phyloP scores from a whole-genome alignment of 2,329 filamentous ascomycete species.

The Epichloe glyceriae region DNA sequence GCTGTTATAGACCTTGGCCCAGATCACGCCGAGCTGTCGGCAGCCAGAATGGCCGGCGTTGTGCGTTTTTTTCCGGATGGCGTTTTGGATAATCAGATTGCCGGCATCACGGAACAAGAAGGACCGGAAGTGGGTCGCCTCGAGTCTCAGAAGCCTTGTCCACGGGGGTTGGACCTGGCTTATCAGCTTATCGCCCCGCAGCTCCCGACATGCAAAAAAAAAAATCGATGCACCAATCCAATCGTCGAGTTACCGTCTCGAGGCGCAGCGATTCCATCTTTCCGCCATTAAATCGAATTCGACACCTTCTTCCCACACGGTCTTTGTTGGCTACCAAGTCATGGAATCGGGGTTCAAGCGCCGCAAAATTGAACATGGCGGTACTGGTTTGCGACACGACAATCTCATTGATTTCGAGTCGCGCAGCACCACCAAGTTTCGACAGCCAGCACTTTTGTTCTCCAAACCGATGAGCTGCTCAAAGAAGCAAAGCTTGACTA shows the following conservation, averaged over 20 bases:
- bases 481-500: constrained; percentile 42
- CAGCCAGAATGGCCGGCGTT: too few relatives aligned
- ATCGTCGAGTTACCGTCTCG: neutral
- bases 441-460: constrained; percentile 40
- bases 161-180: constrained; percentile 2
- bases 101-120: too few relatives aligned
- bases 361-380: constrained; percentile 32
- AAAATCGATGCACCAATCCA: neutral
- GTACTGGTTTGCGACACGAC: constrained; percentile 20
- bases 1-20: too few relatives aligned
- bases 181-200: constrained; percentile 18
- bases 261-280: neutral
- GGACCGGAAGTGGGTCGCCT: too few relatives aligned
- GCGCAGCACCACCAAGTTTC: constrained; percentile 27
- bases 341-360: constrained; percentile 38
- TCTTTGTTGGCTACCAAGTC: neutral
- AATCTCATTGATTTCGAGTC: constrained; percentile 29
- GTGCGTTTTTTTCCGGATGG: too few relatives aligned
- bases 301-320: neutral
- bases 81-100: too few relatives aligned
- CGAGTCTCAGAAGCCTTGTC: too few relatives aligned
- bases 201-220: constrained; percentile 5
- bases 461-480: constrained; percentile 48
- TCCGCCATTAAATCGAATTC: neutral
- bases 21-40: too few relatives aligned